Evolutionary conservation across 768 basidiomycete genomes (phyloP), one percentile per base, ranked within the genome.

Genomic region (Rhizopogon salebrosus): DNA sequence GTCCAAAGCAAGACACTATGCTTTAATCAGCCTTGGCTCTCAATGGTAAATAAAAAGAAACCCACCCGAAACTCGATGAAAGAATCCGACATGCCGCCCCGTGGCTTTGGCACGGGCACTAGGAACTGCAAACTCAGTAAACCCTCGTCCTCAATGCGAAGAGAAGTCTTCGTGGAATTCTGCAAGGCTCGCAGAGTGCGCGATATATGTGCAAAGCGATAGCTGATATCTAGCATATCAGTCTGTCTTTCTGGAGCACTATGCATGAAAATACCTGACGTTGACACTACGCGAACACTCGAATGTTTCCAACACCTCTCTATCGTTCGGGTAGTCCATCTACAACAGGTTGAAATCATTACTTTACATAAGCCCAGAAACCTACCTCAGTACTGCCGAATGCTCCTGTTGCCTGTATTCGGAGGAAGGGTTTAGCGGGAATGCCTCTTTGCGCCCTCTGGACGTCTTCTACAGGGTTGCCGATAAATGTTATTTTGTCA

Each of bases 251-350:
- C 31, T 23, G 5, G 31, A 34, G 4, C 39, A 22, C 4, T n/a
- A 16, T 4, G 14, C 9, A 40, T 49, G 18, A 48, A 34, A 34
- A 18, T 56, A 93, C 93, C 84, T 89, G 67, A 90, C 91, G 34
- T 73, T 76, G 29, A 93, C 77, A 6, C 72, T 70, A 34, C 75
- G 72, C 10, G 68, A 73, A 65, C 95, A 98, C 55, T 95, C 90
- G 60, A 97, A 93, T 0, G 84, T 82, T 68, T 97, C 93, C 27
- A 98, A 77, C 0, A 98, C 89, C 46, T 97, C 93, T 43, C 80
- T 78, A 62, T 95, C 93, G 60, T 91, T 93, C 3, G 93, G 93
- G 57, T 95, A 98, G 70, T 99, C 95, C 85, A 98, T 91, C 92
- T 95, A 27, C 14, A 36, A 18, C 49, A 53, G 36, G 22, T 53